phyloP scores from a whole-genome alignment of 345 rosid genomes.

The Xanthoceras sorbifolium region DNA sequence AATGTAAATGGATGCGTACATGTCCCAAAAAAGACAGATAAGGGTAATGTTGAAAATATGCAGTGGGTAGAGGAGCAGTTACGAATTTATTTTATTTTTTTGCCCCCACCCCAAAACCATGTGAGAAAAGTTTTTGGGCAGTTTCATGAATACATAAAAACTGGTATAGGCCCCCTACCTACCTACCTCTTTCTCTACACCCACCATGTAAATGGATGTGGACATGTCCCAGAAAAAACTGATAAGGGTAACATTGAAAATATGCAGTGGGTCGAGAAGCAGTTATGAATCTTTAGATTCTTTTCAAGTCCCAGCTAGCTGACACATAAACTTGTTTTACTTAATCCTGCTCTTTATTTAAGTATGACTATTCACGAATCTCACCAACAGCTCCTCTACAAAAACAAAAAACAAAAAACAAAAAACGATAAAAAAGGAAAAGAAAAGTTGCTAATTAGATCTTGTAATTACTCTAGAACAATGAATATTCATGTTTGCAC shows the following conservation, averaged over 20 bases:
- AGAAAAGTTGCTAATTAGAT: neutral
- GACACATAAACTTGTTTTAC: neutral
- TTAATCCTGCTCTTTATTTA: neutral
- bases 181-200: no score
- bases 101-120: no score
- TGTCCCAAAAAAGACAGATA: neutral
- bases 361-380: neutral
- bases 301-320: neutral
- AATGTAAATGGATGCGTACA: neutral
- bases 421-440: no score
- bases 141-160: neutral
- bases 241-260: no score
- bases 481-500: neutral
- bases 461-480: neutral
- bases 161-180: no score
- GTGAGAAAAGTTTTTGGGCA: neutral
- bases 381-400: neutral
- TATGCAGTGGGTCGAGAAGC: neutral
- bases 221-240: no score
- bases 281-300: no score
- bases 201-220: neutral
- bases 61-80: neutral
- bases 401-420: no score
- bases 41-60: neutral
- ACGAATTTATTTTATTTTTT: neutral